A percentile compares a stretch with the other conserved stretches of the same genome.
These are phyloP conservation scores for Phycomyces blakesleeanus DNA, from an alignment of 192 early-diverging fungal genomes.

Conservation along the genomic window DNA sequence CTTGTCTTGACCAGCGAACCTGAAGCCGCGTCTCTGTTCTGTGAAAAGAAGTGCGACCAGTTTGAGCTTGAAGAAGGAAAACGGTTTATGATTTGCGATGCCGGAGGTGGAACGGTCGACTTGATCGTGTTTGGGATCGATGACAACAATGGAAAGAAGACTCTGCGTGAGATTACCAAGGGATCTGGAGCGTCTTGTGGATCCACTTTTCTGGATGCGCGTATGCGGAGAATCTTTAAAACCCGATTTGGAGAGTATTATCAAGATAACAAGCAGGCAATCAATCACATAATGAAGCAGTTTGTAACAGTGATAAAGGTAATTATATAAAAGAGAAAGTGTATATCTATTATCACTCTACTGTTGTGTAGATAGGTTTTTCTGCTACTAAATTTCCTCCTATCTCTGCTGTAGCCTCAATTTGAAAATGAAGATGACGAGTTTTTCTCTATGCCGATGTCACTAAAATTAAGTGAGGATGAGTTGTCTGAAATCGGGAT, in stretches of 20 bases:
- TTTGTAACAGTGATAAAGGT: no score
- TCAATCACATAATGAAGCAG: no score
- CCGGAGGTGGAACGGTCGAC: slow-evolving; percentile 54
- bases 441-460: slow-evolving; percentile 38
- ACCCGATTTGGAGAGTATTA: slow-evolving; percentile 30
- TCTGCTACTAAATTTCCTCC: no score
- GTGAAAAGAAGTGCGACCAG: slow-evolving; percentile 41
- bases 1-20: slow-evolving; percentile 36
- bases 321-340: no score
- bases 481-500: slow-evolving; percentile 37
- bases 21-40: slow-evolving; percentile 47
- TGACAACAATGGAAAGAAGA: slow-evolving; percentile 23
- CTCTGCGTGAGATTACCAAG: slow-evolving; percentile 45
- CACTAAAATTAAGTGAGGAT: slow-evolving; percentile 30
- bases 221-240: slow-evolving; percentile 40
- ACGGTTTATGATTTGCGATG: slow-evolving; percentile 50
- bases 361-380: no score
- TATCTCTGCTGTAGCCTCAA: no score
- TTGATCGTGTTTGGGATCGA: slow-evolving; percentile 38
- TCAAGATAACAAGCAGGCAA: no score
- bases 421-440: slow-evolving; percentile 47
- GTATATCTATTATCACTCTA: no score
- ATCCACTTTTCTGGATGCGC: slow-evolving; percentile 41
- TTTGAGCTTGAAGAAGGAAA: slow-evolving; percentile 39
- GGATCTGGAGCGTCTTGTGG: slow-evolving; percentile 49